Conservation (phyloP, 768 basidiomycete species). For the Lactifluus volemus region DNA sequence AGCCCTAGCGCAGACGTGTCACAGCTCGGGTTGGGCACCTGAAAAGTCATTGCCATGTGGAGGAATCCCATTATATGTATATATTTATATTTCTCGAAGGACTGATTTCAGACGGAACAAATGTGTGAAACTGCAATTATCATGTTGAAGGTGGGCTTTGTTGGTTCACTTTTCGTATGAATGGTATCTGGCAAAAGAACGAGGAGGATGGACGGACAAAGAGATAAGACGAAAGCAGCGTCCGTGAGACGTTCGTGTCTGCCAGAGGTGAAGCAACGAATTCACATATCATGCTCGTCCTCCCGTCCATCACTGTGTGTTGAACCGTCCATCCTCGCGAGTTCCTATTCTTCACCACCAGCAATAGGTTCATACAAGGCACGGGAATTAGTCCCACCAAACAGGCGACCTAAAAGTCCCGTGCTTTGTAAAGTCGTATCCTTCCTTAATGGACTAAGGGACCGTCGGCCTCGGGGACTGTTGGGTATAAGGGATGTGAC, state of each 20-base stretch:
- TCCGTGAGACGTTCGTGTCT: neutral
- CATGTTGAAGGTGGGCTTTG: neutral
- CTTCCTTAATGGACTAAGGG: slow-evolving; percentile 26
- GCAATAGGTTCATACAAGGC: slow-evolving; percentile 41
- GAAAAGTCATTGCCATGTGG: neutral
- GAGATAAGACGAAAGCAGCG: slow-evolving; percentile 4
- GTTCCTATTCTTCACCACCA: slow-evolving; percentile 46
- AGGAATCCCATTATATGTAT: neutral
- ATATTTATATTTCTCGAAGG: neutral
- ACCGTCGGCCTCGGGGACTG: slow-evolving; percentile 31
- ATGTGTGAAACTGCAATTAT: neutral
- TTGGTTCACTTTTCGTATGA: neutral
- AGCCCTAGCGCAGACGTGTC: slow-evolving; percentile 25
- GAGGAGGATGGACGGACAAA: slow-evolving; percentile 16
- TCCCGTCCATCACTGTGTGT: slow-evolving; percentile 25
- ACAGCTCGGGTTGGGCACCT: neutral
- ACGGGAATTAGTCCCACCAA: slow-evolving; percentile 34
- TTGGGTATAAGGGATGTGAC: slow-evolving; percentile 45
- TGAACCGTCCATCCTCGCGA: slow-evolving; percentile 41
- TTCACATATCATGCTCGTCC: slow-evolving; percentile 13
- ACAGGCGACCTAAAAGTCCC: slow-evolving; percentile 44
- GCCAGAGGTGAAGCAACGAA: neutral
- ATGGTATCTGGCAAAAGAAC: neutral
- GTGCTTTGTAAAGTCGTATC: slow-evolving; percentile 22
- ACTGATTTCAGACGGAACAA: neutral